These are phyloP conservation scores for Chaetomium fimeti DNA, from an alignment of 495 filamentous ascomycete genomes.

Conservation along the genomic window DNA sequence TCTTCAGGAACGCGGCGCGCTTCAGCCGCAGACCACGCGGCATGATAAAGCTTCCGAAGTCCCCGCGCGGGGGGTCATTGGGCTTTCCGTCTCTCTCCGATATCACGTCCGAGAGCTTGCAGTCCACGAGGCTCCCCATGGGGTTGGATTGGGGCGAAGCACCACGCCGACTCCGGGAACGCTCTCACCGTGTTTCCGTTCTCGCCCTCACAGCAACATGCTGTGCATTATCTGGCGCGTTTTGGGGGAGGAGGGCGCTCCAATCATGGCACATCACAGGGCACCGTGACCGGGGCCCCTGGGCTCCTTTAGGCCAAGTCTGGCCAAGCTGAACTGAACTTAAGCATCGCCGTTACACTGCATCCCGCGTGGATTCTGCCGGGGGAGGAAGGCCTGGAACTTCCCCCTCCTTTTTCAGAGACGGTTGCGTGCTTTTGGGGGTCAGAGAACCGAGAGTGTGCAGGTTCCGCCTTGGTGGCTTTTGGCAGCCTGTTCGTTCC, in stretches of 20 bases:
- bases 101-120: background rate
- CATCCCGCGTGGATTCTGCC: background rate
- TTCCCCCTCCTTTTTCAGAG: no score
- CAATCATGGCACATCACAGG: background rate
- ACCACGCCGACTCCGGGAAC: background rate
- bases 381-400: background rate
- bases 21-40: background rate
- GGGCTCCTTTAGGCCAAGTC: background rate
- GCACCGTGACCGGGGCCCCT: constrained; percentile 9
- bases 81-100: background rate
- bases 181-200: background rate
- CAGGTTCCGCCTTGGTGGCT: background rate
- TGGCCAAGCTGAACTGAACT: constrained; percentile 5
- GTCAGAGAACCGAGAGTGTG: no score
- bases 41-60: background rate
- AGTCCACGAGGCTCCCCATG: background rate
- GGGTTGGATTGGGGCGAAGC: background rate
- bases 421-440: background rate
- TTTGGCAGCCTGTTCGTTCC: background rate
- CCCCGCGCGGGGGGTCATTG: background rate
- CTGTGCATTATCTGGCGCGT: background rate
- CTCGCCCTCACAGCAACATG: constrained; percentile 1
- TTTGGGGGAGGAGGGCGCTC: background rate
- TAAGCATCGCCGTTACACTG: background rate
- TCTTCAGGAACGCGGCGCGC: background rate